Evolutionary conservation across 306 rosid genomes (phyloP).

Genomic region (Dicorynia guianensis): DNA sequence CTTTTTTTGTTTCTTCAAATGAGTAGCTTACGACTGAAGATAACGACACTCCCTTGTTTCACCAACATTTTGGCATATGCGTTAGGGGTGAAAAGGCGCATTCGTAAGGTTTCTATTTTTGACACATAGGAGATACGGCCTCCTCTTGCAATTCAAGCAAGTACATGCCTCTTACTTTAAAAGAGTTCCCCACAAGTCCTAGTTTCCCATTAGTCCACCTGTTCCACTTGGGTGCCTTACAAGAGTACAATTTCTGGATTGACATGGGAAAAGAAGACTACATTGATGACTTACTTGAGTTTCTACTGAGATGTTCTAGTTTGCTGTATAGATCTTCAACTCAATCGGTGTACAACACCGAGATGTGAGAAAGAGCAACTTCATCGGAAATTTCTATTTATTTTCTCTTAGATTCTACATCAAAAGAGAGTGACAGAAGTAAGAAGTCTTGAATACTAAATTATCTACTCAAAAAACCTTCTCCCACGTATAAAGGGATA

Average conservation of each 20-base stretch:
- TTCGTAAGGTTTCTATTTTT: conserved; percentile 42
- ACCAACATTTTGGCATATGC: conserved; percentile 25
- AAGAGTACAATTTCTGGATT: conserved; percentile 56
- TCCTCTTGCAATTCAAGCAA: conserved; percentile 64
- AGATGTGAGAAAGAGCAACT: neutral
- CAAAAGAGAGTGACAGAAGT: too few relatives aligned
- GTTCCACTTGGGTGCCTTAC: conserved; percentile 76
- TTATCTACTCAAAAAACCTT: too few relatives aligned
- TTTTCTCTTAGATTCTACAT: too few relatives aligned
- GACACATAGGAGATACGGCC: conserved; percentile 50
- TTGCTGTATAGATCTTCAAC: neutral
- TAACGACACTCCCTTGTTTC: conserved; percentile 11
- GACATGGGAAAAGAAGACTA: conserved; percentile 16
- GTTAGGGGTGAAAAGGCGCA: conserved; percentile 38
- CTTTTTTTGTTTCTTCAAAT: conserved; percentile 3
- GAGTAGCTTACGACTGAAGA: conserved; percentile 42
- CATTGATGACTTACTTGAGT: conserved; percentile 15
- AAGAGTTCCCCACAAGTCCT: conserved; percentile 54
- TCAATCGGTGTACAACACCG: neutral
- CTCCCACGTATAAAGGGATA: too few relatives aligned
- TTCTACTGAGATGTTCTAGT: neutral
- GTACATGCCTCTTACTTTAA: conserved; percentile 25
- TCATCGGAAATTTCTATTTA: too few relatives aligned
- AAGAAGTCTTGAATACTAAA: too few relatives aligned
- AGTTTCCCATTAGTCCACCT: conserved; percentile 41